Conservation (phyloP, 768 basidiomycete species). For the Strobilomyces dryophilus region DNA sequence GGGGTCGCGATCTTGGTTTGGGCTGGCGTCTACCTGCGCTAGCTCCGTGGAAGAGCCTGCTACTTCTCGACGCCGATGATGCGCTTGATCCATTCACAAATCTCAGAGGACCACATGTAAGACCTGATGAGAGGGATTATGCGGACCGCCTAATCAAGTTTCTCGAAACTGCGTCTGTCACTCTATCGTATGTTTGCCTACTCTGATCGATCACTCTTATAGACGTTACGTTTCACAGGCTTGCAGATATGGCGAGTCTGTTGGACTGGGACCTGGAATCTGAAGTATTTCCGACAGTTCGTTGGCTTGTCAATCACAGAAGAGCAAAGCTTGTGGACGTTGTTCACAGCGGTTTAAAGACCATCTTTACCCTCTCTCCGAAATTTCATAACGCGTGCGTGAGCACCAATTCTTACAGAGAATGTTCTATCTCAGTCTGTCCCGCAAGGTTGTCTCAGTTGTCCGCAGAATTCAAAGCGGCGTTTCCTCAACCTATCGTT, state of each 20-base stretch:
- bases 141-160: conserved; percentile 74
- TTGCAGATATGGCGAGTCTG: conserved; percentile 75
- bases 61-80: conserved; percentile 64
- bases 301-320: conserved; percentile 87
- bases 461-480: conserved; percentile 53
- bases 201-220: background rate
- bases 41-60: conserved; percentile 87
- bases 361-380: conserved; percentile 72
- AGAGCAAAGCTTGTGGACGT: conserved; percentile 87
- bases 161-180: conserved; percentile 67
- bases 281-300: conserved; percentile 86
- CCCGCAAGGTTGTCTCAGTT: conserved; percentile 35
- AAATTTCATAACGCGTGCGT: conserved; percentile 60
- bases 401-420: background rate
- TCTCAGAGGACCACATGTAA: conserved; percentile 54
- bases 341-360: conserved; percentile 74
- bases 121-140: conserved; percentile 59
- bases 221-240: conserved; percentile 34
- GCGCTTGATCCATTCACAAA: conserved; percentile 58
- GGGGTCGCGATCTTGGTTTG: conserved; percentile 65
- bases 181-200: conserved; percentile 58
- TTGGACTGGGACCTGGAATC: conserved; percentile 81
- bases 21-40: conserved; percentile 74
- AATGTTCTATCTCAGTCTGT: background rate
- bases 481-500: conserved; percentile 58